Conservation (phyloP, 208 protist genomes). For the Trypanosoma scelopori region DNA sequence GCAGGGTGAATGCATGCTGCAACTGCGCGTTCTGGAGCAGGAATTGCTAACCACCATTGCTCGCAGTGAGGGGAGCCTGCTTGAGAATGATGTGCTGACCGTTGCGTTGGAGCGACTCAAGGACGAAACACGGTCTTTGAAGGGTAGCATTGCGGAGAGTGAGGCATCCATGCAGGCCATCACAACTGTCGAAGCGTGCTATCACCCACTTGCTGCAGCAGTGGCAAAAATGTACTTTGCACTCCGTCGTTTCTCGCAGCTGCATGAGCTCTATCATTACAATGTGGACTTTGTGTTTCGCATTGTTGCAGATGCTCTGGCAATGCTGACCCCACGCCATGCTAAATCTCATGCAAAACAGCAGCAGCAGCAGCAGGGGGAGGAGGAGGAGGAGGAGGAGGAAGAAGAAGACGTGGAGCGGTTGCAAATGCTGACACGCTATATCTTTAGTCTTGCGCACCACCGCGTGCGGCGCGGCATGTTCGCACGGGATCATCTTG, state of each 20-base stretch:
- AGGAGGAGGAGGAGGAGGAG: conserved; percentile 12
- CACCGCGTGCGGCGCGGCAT: conserved; percentile 87
- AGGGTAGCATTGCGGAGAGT: conserved; percentile 90
- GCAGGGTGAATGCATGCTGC: conserved; percentile 95
- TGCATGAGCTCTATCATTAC: conserved; percentile 97
- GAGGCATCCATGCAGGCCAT: conserved; percentile 93
- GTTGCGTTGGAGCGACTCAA: conserved; percentile 95
- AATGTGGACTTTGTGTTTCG: conserved; percentile 95
- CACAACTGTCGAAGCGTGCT: conserved; percentile 73
- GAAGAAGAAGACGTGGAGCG: conserved; percentile 34
- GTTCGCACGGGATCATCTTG: conserved; percentile 93
- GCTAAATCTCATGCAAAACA: background rate
- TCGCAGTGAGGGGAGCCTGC: conserved; percentile 93
- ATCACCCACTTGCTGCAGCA: conserved; percentile 91
- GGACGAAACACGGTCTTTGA: conserved; percentile 86
- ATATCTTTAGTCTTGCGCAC: conserved; percentile 79
- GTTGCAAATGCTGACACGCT: conserved; percentile 41
- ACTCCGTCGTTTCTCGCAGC: conserved; percentile 89
- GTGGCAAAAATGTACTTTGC: conserved; percentile 96
- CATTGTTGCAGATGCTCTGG: conserved; percentile 87
- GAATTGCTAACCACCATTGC: conserved; percentile 94
- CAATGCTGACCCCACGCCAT: conserved; percentile 36
- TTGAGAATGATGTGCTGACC: conserved; percentile 98
- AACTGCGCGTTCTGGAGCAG: conserved; percentile 95
- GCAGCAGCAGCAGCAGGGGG: background rate